Evolutionary conservation across 2,329 filamentous ascomycete species (phyloP), one percentile per base, ranked within the genome.

Genomic region (Periglandula ipomoeae): DNA sequence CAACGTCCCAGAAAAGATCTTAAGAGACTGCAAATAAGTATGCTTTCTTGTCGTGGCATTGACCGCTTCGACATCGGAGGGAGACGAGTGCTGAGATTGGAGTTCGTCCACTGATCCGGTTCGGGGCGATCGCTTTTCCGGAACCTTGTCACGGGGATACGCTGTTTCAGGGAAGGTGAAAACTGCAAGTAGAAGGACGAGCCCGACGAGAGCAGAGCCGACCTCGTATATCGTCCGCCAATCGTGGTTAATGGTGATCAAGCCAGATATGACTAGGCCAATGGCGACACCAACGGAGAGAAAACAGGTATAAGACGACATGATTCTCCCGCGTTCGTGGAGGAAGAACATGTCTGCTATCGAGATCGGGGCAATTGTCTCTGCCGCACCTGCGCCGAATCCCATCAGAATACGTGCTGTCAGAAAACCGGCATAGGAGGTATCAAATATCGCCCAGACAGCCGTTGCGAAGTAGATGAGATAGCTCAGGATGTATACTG

Each of bases 301-400:
- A 15, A 67, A 66, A 19, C 64, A 62, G 13, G 65, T 68, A 52
- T 73, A 71, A 10, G 68, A 55, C 54, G 72, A 70, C 72, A 77
- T 79, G 37, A 75, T 62, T 2, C 66, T 61, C 1, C 74, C 75
- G 46, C 77, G 65, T 55, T 81, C 72, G 51, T 81, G 76, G 15
- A 80, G 61, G 57, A 78, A 80, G 60, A 79, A 80, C 26, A 79
- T 60, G 52, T 80, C 76, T 3, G 74, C 64, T 41, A 79, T 75
- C 1, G 73, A 76, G 7, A 75, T 62, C 0, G 74, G 75, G 1
- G 72, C 70, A 41, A 73, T n/a, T n/a, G n/a, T n/a, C n/a, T n/a
- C n/a, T n/a, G n/a, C n/a, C n/a, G n/a, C n/a, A n/a, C n/a, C n/a
- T n/a, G n/a, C n/a, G n/a, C n/a, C n/a, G n/a, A n/a, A n/a, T n/a